These are phyloP conservation scores for Fusarium burgessii DNA, from an alignment of 2,329 filamentous ascomycete genomes.

Conservation along the genomic window DNA sequence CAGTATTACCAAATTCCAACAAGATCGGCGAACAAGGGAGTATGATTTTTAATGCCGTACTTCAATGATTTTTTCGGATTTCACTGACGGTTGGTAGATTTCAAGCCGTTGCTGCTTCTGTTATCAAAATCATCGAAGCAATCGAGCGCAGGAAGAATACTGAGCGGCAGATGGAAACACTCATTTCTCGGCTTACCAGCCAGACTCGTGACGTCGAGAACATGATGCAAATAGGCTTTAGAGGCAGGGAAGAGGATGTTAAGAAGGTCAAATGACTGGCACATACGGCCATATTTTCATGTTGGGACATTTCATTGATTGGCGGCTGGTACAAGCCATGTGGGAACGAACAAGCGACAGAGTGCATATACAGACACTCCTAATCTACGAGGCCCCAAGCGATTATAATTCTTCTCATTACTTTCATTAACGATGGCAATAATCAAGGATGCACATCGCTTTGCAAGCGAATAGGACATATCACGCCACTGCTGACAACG, in stretches of 20 bases:
- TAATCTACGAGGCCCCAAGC: neutral
- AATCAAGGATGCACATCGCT: neutral
- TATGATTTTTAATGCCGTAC: slow-evolving; percentile 8
- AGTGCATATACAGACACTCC: neutral
- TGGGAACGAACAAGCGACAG: neutral
- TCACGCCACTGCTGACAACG: slow-evolving; percentile 40
- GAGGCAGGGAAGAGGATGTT: slow-evolving; percentile 45
- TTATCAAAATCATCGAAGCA: slow-evolving; percentile 38
- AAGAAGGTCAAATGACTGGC: slow-evolving; percentile 3
- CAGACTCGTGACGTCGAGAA: slow-evolving; percentile 43
- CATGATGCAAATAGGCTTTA: slow-evolving; percentile 49
- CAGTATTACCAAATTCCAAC: slow-evolving; percentile 36
- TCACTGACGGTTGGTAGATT: slow-evolving; percentile 27
- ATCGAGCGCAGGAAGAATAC: slow-evolving; percentile 44
- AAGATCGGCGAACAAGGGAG: slow-evolving; percentile 44
- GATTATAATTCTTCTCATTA: neutral
- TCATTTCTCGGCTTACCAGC: slow-evolving; percentile 38
- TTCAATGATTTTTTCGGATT: neutral
- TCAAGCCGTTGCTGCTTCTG: slow-evolving; percentile 18
- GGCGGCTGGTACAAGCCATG: neutral
- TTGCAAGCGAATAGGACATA: neutral
- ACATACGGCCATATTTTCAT: neutral
- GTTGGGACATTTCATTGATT: neutral
- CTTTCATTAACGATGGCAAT: neutral
- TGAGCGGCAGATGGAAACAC: slow-evolving; percentile 46